Percentiles rank a stretch among this genome's conserved stretches.
phyloP scores from a whole-genome alignment of 2,329 filamentous ascomycete genomes.

The Fusarium liriodendri region DNA sequence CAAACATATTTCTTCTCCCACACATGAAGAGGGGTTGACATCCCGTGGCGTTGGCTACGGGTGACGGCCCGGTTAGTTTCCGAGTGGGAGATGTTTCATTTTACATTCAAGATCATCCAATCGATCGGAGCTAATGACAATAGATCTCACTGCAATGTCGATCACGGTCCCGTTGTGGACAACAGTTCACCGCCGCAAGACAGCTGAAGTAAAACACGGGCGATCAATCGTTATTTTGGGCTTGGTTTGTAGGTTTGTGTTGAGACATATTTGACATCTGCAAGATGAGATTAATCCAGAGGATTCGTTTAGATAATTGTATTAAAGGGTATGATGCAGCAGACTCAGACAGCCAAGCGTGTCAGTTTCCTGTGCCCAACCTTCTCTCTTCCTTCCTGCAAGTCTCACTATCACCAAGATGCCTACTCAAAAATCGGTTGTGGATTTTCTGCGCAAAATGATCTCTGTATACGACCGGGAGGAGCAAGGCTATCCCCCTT shows the following conservation, averaged over 20 bases:
- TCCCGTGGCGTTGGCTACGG: background rate
- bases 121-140: background rate
- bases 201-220: background rate
- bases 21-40: background rate
- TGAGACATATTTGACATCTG: background rate
- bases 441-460: background rate
- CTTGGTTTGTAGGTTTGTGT: background rate
- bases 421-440: background rate
- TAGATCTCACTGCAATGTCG: background rate
- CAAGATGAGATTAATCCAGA: background rate
- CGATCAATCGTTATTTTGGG: background rate
- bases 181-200: background rate
- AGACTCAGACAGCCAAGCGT: background rate
- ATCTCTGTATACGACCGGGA: background rate
- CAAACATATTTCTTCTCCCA: background rate
- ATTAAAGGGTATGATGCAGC: background rate
- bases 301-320: background rate
- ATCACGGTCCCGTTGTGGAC: background rate
- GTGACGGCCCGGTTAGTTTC: background rate
- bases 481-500: background rate
- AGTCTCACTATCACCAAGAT: background rate
- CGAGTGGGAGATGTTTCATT: background rate
- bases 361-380: background rate
- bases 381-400: background rate
- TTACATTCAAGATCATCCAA: background rate